A percentile compares a stretch with the other conserved stretches of the same genome.
These are phyloP conservation scores for Trifolium fragiferum DNA, from an alignment of 306 rosid species.

Conservation along the genomic window DNA sequence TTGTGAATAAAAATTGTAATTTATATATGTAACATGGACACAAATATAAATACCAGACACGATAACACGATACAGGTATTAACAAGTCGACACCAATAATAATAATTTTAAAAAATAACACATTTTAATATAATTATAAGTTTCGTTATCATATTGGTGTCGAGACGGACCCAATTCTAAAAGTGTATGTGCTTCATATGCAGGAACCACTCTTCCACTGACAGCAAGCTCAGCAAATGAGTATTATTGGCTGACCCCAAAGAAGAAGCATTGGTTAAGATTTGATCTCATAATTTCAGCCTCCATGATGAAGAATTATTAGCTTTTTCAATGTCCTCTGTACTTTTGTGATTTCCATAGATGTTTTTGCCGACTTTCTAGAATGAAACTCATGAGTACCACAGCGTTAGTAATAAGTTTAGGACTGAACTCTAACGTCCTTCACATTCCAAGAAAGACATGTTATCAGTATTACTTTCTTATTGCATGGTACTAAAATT, in stretches of 20 bases:
- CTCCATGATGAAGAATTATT: constrained; percentile 50
- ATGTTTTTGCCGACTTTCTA: constrained; percentile 46
- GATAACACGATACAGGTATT: no score
- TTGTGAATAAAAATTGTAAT: constrained; percentile 22
- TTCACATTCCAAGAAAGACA: constrained; percentile 61
- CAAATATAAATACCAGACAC: no score
- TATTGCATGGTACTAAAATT: constrained; percentile 39
- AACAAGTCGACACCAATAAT: no score
- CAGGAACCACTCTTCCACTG: background rate
- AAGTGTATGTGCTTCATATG: no score
- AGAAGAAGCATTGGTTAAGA: constrained; percentile 43
- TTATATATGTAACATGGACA: no score
- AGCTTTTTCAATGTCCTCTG: constrained; percentile 40
- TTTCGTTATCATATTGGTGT: no score
- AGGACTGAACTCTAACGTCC: constrained; percentile 40
- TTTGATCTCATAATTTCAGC: constrained; percentile 23
- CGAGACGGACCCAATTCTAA: no score
- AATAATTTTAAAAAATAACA: no score
- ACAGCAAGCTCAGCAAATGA: constrained; percentile 39
- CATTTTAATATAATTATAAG: no score
- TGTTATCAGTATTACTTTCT: constrained; percentile 45
- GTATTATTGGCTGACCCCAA: constrained; percentile 45
- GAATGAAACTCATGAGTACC: constrained; percentile 44
- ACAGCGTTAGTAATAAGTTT: constrained; percentile 26
- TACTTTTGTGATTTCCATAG: constrained; percentile 44